phyloP scores from a whole-genome alignment of 371 early-diverging fungal species.

The Conidiobolus coronatus region DNA sequence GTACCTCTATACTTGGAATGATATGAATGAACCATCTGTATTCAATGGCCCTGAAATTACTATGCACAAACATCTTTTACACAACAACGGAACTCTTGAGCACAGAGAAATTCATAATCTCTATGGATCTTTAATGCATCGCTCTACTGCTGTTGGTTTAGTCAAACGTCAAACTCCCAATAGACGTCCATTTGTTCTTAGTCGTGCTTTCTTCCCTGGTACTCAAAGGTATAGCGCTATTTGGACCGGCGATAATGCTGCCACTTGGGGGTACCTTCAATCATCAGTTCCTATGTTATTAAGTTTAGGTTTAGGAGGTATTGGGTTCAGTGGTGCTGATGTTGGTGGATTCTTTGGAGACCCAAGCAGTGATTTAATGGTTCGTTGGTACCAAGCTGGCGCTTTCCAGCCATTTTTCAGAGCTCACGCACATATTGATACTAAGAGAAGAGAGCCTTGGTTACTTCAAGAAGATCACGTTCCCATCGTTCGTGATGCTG shows the following conservation, averaged over 20 bases:
- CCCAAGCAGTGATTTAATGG: slow-evolving; percentile 52
- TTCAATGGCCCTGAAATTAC: slow-evolving; percentile 84
- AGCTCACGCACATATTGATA: slow-evolving; percentile 81
- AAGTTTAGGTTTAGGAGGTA: slow-evolving; percentile 41
- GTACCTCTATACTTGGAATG: slow-evolving; percentile 69
- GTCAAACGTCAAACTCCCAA: slow-evolving; percentile 19
- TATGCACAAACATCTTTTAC: slow-evolving; percentile 71
- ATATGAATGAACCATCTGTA: slow-evolving; percentile 87
- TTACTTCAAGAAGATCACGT: slow-evolving; percentile 63
- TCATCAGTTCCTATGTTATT: slow-evolving; percentile 61
- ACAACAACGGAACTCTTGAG: slow-evolving; percentile 47
- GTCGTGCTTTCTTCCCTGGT: slow-evolving; percentile 78
- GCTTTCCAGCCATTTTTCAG: slow-evolving; percentile 83
- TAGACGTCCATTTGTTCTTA: slow-evolving; percentile 63
- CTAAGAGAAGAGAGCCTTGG: slow-evolving; percentile 93
- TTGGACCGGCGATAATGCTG: slow-evolving; percentile 85
- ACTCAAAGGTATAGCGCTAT: slow-evolving; percentile 67
- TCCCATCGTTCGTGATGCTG: slow-evolving; percentile 33
- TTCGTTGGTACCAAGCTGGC: slow-evolving; percentile 81
- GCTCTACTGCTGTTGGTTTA: slow-evolving; percentile 24
- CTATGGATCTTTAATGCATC: slow-evolving; percentile 43
- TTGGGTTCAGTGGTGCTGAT: slow-evolving; percentile 69
- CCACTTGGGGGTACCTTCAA: slow-evolving; percentile 57
- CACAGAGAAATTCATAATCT: slow-evolving; percentile 79
- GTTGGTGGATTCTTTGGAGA: slow-evolving; percentile 85